Conservation (phyloP, 2,329 filamentous ascomycete genomes). For the Cercospora janseana region DNA sequence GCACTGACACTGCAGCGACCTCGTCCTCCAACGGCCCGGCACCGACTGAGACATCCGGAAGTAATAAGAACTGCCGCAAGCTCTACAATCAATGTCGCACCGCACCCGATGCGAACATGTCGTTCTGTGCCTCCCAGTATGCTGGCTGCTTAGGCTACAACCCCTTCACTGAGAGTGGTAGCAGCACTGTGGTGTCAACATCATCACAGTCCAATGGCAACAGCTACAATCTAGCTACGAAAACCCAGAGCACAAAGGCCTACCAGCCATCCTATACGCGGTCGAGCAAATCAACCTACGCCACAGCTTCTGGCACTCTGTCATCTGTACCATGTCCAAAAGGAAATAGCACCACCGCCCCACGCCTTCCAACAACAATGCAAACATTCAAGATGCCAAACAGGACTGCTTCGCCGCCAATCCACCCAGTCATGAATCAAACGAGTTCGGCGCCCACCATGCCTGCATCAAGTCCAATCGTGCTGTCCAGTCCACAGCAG, state of each 20-base stretch:
- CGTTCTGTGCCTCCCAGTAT: conserved; percentile 18
- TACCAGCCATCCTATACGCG: neutral
- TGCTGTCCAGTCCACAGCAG: too few species aligned
- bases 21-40: neutral
- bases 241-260: neutral
- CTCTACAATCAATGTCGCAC: conserved; percentile 9
- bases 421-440: conserved; percentile 4
- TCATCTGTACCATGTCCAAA: neutral
- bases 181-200: conserved; percentile 18
- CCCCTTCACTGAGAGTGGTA: conserved; percentile 16
- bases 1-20: neutral
- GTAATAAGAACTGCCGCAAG: neutral
- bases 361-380: conserved; percentile 1
- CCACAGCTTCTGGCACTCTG: neutral
- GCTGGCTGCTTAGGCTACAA: conserved; percentile 22
- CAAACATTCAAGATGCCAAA: neutral
- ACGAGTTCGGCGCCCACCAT: conserved; percentile 2
- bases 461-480: too few species aligned
- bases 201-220: neutral
- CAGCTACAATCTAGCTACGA: conserved; percentile 1
- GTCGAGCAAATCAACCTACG: neutral
- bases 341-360: conserved; percentile 1
- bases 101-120: conserved; percentile 15
- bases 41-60: conserved; percentile 1
- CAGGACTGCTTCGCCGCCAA: conserved; percentile 3